These are phyloP conservation scores for Populus hybrid DNA, from an alignment of 441 rosid species.

Conservation along the genomic window DNA sequence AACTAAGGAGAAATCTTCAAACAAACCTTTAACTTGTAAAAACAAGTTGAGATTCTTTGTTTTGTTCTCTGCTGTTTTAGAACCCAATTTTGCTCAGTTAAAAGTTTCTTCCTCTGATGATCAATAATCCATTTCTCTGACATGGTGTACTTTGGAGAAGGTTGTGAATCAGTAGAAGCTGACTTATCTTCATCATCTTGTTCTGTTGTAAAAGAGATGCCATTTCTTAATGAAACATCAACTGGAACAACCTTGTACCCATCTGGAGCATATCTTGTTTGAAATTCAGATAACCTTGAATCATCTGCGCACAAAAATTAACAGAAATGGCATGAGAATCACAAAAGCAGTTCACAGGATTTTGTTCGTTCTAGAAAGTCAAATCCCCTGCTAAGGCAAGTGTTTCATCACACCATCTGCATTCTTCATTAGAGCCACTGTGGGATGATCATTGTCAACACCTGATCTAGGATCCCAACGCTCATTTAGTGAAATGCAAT, in stretches of 20 bases:
- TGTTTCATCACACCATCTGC: constrained; percentile 20
- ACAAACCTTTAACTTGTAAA: constrained; percentile 72
- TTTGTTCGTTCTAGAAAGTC: neutral
- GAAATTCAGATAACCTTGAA: constrained; percentile 21
- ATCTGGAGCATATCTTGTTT: constrained; percentile 24
- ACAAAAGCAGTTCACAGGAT: constrained; percentile 1
- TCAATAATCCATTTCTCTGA: constrained; percentile 84
- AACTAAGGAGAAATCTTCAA: constrained; percentile 1
- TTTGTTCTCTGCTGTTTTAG: constrained; percentile 62
- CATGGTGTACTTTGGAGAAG: constrained; percentile 72
- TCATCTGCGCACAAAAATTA: constrained; percentile 13
- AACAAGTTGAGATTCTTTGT: constrained; percentile 56
- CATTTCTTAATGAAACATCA: constrained; percentile 28
- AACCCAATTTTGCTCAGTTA: constrained; percentile 56
- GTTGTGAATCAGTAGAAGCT: constrained; percentile 36
- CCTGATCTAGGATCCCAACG: constrained; percentile 22
- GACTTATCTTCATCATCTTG: constrained; percentile 58
- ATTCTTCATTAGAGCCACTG: constrained; percentile 2
- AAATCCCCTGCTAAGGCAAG: constrained; percentile 26
- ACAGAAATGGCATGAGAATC: neutral
- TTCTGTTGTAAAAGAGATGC: constrained; percentile 35
- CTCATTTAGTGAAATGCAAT: constrained; percentile 13
- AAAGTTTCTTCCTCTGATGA: constrained; percentile 55
- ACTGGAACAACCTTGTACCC: constrained; percentile 17
- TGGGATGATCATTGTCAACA: constrained; percentile 12